Percentiles rank a stretch among this genome's conserved stretches.
Conservation (phyloP, 768 basidiomycete species). For the Termitomyces heimii region DNA sequence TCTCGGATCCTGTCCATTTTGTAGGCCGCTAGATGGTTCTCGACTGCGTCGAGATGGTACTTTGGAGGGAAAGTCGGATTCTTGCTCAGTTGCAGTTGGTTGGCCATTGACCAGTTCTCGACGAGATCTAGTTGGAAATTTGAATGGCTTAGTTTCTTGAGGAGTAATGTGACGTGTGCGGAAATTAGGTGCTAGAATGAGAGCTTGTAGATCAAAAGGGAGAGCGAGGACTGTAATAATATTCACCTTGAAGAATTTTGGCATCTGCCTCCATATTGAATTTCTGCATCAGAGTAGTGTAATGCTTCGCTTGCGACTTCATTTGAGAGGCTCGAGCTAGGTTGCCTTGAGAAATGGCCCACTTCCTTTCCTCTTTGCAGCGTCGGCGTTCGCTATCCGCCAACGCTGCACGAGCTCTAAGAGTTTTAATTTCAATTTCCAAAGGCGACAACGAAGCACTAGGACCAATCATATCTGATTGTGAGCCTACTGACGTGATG, state of each 20-base stretch:
- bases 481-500: constrained; percentile 66
- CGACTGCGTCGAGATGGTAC: neutral
- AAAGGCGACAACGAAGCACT: constrained; percentile 52
- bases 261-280: constrained; percentile 75
- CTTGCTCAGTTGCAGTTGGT: constrained; percentile 13
- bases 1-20: constrained; percentile 10
- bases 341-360: constrained; percentile 80
- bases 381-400: constrained; percentile 80
- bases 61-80: neutral
- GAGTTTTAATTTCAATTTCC: constrained; percentile 69
- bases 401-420: constrained; percentile 71
- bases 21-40: neutral
- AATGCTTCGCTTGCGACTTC: constrained; percentile 80
- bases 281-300: constrained; percentile 73
- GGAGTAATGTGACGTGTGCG: constrained; percentile 15
- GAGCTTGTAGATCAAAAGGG: neutral
- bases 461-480: constrained; percentile 59
- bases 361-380: constrained; percentile 82
- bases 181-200: constrained; percentile 9
- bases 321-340: constrained; percentile 68
- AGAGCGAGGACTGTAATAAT: constrained; percentile 5
- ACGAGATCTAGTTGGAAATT: constrained; percentile 12
- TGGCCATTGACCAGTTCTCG: constrained; percentile 9
- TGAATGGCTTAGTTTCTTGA: constrained; percentile 18
- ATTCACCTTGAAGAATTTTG: constrained; percentile 63